Evolutionary conservation across 1,284 basidiomycete species (phyloP), one percentile per base, ranked within the genome.

Genomic region (Rhodotorula sp.): DNA sequence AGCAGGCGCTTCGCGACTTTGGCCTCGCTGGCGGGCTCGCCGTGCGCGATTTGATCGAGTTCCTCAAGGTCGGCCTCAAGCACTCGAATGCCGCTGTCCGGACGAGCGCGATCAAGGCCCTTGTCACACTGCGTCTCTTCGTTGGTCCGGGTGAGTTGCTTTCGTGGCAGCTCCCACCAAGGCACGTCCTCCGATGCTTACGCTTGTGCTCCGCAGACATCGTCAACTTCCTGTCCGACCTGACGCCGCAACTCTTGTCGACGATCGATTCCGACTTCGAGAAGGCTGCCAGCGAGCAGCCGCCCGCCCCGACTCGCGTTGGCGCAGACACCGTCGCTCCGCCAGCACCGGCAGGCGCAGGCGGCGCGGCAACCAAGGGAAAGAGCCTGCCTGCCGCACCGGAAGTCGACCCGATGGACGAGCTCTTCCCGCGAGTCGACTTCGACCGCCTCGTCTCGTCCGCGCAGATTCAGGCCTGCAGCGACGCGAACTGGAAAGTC

Each of bases 81-180:
- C 96, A 95, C 74, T 93, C 96, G 3, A 99, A 99, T 81, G 94
- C 94, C 2, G 84, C 88, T 17, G 96, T 99, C 34, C 87, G 96
- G 59, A 92, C 91, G 8, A 96, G 88, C 79, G 96, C 96, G n/a
- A 99, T 94, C 3, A 94, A 93, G 79, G 86, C 92, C 0, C 82
- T 99, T 54, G 92, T 98, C 20, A 95, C 94, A 6, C 85, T 99
- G 47, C 93, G 90, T 76, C 81, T 97, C 62, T 98, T 92, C 80
- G 90, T 95, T 55, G 96, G 96, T 20, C 83, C 90, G 53, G 88
- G 92, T 93, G 77, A 77, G 89, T 82, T 9, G 24, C 30, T 58
- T 15, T 6, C 22, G 27, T 19, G 1, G 5, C 39, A 17, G 5
- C 39, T 44, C 24, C 44, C 44, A 24, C 13, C n/a, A n/a, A 10